Base-by-base conservation (phyloP, 768 basidiomycete genomes). In the Arthromyces matolae region DNA sequence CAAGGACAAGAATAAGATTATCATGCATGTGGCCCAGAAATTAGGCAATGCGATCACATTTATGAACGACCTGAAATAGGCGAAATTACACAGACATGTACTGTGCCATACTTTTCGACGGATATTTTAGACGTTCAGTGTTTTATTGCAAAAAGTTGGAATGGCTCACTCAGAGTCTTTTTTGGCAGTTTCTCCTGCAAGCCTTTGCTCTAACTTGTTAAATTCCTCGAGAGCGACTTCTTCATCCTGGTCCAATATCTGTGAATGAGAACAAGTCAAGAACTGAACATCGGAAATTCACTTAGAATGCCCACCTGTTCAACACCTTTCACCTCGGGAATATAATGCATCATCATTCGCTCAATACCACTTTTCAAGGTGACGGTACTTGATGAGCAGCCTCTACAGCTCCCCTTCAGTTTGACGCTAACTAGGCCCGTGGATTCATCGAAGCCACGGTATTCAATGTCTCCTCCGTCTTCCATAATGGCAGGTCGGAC, bases 341-440 rank as follows among this genome's bases (percentile, higher is more conserved):
- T 92, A 61, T 98, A 98, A 69, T 98, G 95, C 92, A 92, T 93
- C 59, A 99, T 71, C 96, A 99, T 98, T 53, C 96, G 77, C 70
- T 99, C 96, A 44, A 99, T 97, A 8, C 96, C 96, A 52, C 81
- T 84, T 77, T 98, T 99, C 47, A 99, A 71, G 13, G 96, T 99
- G 27, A 98, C 94, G 5, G 90, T 83, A 63, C 91, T 94, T 25
- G 90, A 93, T 54, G 83, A 83, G 64, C 96, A 98, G 12, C 96
- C 96, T 64, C 96, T 75, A 68, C 96, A 99, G 61, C 93, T 95
- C 23, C 96, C 96, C 74, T 98, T 98, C 51, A 99, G 75, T 66
- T 88, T 95, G 24, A 99, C 76, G 62, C 79, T 80, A 5, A 99
- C 95, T 24, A 89, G 60, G 0, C 89, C 89, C 19, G 71, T 66